Conservation (phyloP, 169 alveolate species). For the Theileria sp. region DNA sequence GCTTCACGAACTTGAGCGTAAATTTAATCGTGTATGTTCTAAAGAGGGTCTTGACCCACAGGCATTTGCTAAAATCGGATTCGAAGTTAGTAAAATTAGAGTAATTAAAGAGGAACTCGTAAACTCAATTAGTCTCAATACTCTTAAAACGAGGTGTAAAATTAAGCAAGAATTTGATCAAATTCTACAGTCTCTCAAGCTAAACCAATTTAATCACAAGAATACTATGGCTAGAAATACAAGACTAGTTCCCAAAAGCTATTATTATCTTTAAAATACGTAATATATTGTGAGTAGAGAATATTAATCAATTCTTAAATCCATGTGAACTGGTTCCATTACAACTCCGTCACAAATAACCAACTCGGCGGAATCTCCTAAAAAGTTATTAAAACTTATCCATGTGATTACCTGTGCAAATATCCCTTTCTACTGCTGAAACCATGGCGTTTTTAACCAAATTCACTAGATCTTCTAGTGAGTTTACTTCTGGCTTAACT, state of each 20-base stretch:
- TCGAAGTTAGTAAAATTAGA: slow-evolving; percentile 44
- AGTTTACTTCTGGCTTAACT: slow-evolving; percentile 51
- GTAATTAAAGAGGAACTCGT: slow-evolving; percentile 50
- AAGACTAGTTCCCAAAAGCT: not conserved
- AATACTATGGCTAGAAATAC: not conserved
- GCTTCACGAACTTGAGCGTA: slow-evolving; percentile 58
- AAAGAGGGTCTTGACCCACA: slow-evolving; percentile 27
- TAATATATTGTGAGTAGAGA: not conserved
- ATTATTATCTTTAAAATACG: not conserved
- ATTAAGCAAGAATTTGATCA: slow-evolving; percentile 53
- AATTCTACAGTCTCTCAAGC: slow-evolving; percentile 9
- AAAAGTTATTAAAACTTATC: not conserved
- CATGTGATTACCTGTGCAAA: slow-evolving; percentile 82
- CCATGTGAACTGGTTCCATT: slow-evolving; percentile 62
- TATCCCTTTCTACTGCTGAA: slow-evolving; percentile 91
- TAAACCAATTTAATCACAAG: not conserved
- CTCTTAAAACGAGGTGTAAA: slow-evolving; percentile 50
- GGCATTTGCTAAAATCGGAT: slow-evolving; percentile 39
- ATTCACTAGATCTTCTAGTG: slow-evolving; percentile 77
- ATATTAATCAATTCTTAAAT: slow-evolving; percentile 43
- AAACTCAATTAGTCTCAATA: slow-evolving; percentile 32
- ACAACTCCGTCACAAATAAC: slow-evolving; percentile 56
- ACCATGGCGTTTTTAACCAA: slow-evolving; percentile 88
- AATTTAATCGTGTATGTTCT: slow-evolving; percentile 50
- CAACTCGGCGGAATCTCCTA: slow-evolving; percentile 67